Base-by-base conservation (phyloP, 176 grass and related monocot species). In the Oryza nivara region DNA sequence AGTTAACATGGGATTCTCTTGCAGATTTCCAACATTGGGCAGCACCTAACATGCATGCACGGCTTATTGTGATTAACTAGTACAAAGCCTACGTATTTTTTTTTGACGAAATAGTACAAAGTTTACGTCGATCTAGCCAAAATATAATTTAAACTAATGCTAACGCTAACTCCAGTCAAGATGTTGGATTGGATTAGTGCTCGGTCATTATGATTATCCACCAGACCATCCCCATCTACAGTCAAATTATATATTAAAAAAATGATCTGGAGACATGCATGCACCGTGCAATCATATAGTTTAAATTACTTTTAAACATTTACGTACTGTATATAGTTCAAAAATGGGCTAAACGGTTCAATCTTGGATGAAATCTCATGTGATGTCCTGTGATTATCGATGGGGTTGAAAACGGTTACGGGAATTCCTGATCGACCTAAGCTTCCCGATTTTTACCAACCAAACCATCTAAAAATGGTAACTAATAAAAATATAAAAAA, bases 1-100 rank as follows among this genome's bases (percentile, higher is more conserved):
- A 49, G 3, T 11, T 30, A 34, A 70, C 22, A 60, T 9, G 47
- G 6, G 82, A 65, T 67, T 73, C 84, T 51, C 76, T 65, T 15
- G 26, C n/a, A 60, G 77, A 67, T 74, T 40, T 68, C 34, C 15
- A 72, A 38, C 28, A 86, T 66, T 43, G 47, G 26, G 67, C 40
- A 22, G 45, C 34, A 68, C 35, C 63, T 60, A 75, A 81, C 85
- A 68, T 58, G 60, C n/a, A 47, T 5, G 46, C 85, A 69, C 48
- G 23, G 70, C 60, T 38, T 3, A 32, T 43, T 70, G 73, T 61
- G 35, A 61, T 76, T 60, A 16, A 68, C 36, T 44, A 72, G 10
- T 41, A 67, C 19, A 58, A 58, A 20, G 17, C 16, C 52, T 56
- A 56, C 17, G 54, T 58, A 20, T 58, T 58, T n/a, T 58, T n/a